Evolutionary conservation across 2,329 filamentous ascomycete genomes (phyloP).

Genomic region (Ambrosiella xylebori): DNA sequence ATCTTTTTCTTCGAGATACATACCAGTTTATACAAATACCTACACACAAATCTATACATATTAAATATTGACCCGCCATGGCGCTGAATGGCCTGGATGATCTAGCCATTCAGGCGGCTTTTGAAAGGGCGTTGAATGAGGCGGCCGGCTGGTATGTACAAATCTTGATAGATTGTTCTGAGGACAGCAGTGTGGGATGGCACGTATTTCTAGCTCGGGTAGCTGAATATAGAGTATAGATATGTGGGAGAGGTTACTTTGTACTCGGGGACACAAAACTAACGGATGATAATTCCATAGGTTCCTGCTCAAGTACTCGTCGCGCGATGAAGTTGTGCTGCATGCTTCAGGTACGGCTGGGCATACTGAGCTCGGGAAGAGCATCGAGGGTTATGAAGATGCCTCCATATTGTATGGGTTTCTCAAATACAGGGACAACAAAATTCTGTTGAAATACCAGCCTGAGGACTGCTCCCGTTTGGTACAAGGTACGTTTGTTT

Average conservation of each 20-base stretch:
- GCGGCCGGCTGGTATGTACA: slow-evolving; percentile 75
- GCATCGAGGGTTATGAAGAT: slow-evolving; percentile 64
- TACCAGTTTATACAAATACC: not conserved
- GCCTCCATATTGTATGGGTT: slow-evolving; percentile 83
- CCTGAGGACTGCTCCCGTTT: slow-evolving; percentile 81
- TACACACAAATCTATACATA: not conserved
- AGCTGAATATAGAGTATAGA: no score
- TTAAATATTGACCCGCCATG: slow-evolving; percentile 33
- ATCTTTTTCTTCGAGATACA: not conserved
- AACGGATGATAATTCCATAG: slow-evolving; percentile 29
- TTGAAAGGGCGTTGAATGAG: slow-evolving; percentile 63
- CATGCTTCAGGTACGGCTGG: slow-evolving; percentile 63
- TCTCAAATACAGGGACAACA: slow-evolving; percentile 73
- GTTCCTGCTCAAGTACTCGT: slow-evolving; percentile 85
- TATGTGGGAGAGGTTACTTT: not conserved
- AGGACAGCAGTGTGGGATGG: no score
- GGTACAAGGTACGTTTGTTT: slow-evolving; percentile 59
- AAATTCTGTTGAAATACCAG: slow-evolving; percentile 81
- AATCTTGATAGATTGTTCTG: no score
- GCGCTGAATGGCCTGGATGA: slow-evolving; percentile 91
- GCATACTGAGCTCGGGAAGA: slow-evolving; percentile 64
- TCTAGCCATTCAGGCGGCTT: slow-evolving; percentile 63
- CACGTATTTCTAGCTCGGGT: no score
- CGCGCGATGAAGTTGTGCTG: slow-evolving; percentile 73
- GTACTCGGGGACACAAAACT: not conserved